Evolutionary conservation across 2,329 filamentous ascomycete species (phyloP), one percentile per base, ranked within the genome.

Genomic region (Sarocladium kiliense): DNA sequence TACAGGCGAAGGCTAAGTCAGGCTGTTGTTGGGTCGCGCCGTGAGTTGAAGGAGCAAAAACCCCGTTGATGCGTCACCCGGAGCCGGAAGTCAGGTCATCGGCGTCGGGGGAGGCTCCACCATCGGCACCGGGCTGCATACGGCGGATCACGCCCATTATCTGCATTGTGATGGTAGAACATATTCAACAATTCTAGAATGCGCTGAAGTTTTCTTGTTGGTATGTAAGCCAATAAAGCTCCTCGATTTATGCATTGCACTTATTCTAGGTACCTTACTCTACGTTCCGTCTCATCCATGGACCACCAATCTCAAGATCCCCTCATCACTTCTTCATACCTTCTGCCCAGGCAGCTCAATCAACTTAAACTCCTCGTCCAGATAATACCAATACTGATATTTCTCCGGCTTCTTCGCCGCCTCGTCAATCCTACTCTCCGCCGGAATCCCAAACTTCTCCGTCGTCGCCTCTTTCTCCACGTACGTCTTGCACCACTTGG

Each of bases 381-480:
- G 58, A 36, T 73, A 73, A 26, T 69, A 72, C 71, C 71, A 73
- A 34, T 62, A 53, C 11, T 69, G 64, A 23, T 72, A 72, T 59
- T 66, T 64, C 9, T 58, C 59, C 0, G 71, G 71, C 3, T 62
- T 62, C 23, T 58, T 58, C 0, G 65, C 68, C 2, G 70, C 62
- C 0, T 67, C 64, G 21, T 67, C 58, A 14, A 69, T 54, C 5
- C 63, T 62, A 0, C 66, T 61, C 61, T 66, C 60, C 1, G 45
- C 54, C 6, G 70, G 71, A 2, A 74, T 62, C 2, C 56, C 53
- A 44, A 73, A 69, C 42, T 58, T 60, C 34, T 63, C 59, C 1
- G 66, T 69, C 2, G 70, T 63, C 11, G 68, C 61, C 37, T 63
- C 62, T 53, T 65, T 65, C n/a, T 61, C 54, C 12, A 72, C 45